Evolutionary conservation across 495 filamentous ascomycete genomes (phyloP).

Genomic region (Penicillium lividum): DNA sequence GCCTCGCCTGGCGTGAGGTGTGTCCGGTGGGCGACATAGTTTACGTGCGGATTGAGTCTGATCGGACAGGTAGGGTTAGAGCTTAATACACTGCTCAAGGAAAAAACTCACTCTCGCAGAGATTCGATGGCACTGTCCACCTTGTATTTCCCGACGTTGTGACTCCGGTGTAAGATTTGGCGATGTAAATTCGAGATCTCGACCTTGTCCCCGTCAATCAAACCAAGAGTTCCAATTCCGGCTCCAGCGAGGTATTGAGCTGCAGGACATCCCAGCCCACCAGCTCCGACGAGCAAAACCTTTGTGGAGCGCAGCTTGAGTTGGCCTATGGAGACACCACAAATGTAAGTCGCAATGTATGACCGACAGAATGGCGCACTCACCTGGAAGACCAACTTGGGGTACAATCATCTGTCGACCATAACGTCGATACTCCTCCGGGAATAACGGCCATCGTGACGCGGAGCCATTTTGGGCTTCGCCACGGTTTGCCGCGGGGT

Average conservation of each 20-base stretch:
- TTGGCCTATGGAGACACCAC: constrained; percentile 59
- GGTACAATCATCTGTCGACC: constrained; percentile 91
- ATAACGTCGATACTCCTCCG: constrained; percentile 79
- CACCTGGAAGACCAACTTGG: constrained; percentile 76
- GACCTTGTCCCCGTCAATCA: constrained; percentile 86
- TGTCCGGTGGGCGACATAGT: constrained; percentile 58
- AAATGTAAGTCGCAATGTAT: not conserved
- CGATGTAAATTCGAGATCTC: constrained; percentile 92
- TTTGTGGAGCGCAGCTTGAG: constrained; percentile 67
- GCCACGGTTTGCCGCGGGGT: constrained; percentile 3
- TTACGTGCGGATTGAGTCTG: constrained; percentile 68
- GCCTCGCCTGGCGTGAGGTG: constrained; percentile 68
- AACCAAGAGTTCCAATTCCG: constrained; percentile 78
- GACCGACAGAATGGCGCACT: not conserved
- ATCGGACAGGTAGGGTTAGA: not conserved
- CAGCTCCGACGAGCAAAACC: constrained; percentile 86
- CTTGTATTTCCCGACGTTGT: constrained; percentile 74
- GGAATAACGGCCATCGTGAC: constrained; percentile 61
- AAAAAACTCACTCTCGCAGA: constrained; percentile 55
- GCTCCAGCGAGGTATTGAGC: constrained; percentile 87
- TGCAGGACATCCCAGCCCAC: constrained; percentile 89
- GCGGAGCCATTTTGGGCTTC: not conserved
- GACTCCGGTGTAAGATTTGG: constrained; percentile 76
- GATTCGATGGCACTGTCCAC: constrained; percentile 75
- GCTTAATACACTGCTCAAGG: not conserved